These are phyloP conservation scores for Pyricularia sp. DNA, from an alignment of 2,329 filamentous ascomycete genomes.

Conservation along the genomic window DNA sequence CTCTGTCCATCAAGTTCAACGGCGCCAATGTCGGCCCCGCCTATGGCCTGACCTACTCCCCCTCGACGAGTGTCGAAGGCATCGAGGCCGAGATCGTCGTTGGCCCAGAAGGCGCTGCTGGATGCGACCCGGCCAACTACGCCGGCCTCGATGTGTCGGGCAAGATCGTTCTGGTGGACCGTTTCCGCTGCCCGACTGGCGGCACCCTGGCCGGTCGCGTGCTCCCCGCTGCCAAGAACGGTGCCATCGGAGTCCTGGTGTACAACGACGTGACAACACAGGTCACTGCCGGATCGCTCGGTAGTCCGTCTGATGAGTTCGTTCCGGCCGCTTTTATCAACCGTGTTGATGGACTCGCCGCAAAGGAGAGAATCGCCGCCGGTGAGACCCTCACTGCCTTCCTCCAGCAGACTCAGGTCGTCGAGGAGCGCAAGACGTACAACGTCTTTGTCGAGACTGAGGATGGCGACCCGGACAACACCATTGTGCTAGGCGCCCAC, in stretches of 20 bases:
- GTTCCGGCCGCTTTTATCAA: conserved; percentile 2
- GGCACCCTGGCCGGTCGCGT: conserved; percentile 35
- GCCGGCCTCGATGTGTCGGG: conserved; percentile 25
- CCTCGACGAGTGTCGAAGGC: conserved; percentile 33
- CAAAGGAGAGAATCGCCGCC: neutral
- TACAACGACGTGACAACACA: conserved; percentile 44
- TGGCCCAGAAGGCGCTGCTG: conserved; percentile 27
- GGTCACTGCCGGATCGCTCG: conserved; percentile 22
- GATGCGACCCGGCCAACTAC: conserved; percentile 26
- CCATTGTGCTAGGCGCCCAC: conserved; percentile 57
- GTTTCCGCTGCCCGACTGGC: conserved; percentile 28
- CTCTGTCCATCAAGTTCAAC: conserved; percentile 27
- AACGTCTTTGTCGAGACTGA: conserved; percentile 57
- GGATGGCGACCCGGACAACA: conserved; percentile 51
- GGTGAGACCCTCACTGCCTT: conserved; percentile 12
- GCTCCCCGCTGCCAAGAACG: conserved; percentile 40
- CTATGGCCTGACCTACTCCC: conserved; percentile 34
- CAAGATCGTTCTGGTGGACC: conserved; percentile 29
- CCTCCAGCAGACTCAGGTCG: conserved; percentile 5
- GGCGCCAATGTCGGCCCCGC: conserved; percentile 17
- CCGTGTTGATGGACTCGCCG: conserved; percentile 4
- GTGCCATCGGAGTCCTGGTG: conserved; percentile 42
- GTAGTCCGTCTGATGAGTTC: conserved; percentile 3
- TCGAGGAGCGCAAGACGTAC: conserved; percentile 37
- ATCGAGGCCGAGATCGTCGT: conserved; percentile 28